Percentiles rank a stretch among this genome's conserved stretches.
Evolutionary conservation across 352 stramenopile species (phyloP).

Genomic region (Pythium rhizo-oryzae): DNA sequence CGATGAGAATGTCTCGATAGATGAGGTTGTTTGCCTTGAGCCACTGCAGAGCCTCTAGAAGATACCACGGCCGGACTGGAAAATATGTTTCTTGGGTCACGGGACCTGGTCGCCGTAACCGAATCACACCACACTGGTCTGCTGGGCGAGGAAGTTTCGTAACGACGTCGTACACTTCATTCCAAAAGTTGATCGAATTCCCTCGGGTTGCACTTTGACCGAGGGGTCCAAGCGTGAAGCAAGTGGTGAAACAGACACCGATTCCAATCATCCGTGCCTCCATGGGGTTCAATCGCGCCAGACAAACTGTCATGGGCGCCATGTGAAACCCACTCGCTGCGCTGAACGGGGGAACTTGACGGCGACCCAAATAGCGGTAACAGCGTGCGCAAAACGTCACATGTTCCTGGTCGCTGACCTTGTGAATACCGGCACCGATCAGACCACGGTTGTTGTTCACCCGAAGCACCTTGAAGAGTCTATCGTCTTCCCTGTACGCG

Average conservation of each 20-base stretch:
- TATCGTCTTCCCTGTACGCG: background rate
- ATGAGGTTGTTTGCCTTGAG: background rate
- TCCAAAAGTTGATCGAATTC: slow-evolving; percentile 24
- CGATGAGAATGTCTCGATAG: background rate
- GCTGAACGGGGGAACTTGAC: too few species aligned
- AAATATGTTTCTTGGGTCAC: too few species aligned
- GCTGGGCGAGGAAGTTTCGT: background rate
- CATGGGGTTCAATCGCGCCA: slow-evolving; percentile 19
- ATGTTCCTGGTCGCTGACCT: too few species aligned
- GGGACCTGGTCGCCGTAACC: background rate
- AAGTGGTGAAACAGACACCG: slow-evolving; percentile 12
- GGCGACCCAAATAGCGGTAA: too few species aligned
- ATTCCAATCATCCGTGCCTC: slow-evolving; percentile 12
- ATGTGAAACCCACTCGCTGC: too few species aligned
- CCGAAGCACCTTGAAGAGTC: background rate
- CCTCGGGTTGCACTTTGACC: slow-evolving; percentile 1
- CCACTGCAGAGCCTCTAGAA: background rate
- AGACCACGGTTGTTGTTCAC: background rate
- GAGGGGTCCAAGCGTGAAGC: background rate
- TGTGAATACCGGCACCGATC: background rate
- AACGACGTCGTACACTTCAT: slow-evolving; percentile 8
- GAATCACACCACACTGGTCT: slow-evolving; percentile 6
- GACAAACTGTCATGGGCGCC: too few species aligned
- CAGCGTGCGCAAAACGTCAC: too few species aligned
- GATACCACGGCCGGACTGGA: background rate